Evolutionary conservation across 148 eudicot genomes (phyloP).

Genomic region (Spergularia bocconei): DNA sequence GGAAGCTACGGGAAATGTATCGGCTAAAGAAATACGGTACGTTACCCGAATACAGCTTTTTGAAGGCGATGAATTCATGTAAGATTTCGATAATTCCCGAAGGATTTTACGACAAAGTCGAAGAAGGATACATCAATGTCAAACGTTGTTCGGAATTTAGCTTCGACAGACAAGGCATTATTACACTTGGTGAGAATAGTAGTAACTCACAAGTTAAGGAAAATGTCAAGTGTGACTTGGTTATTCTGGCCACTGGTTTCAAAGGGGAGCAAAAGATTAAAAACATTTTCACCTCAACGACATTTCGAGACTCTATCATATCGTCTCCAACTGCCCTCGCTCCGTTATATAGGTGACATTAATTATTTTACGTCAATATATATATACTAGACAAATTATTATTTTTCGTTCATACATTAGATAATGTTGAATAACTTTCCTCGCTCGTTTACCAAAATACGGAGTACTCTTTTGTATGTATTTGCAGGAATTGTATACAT

Average conservation of each 20-base stretch:
- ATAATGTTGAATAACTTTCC: too few species aligned
- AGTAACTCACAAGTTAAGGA: background rate
- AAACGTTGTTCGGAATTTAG: conserved; percentile 39
- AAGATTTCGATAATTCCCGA: conserved; percentile 32
- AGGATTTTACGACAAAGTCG: conserved; percentile 51
- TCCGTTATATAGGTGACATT: conserved; percentile 41
- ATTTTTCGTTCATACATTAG: too few species aligned
- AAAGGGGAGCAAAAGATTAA: conserved; percentile 47
- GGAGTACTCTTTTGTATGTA: too few species aligned
- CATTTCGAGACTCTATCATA: conserved; percentile 28
- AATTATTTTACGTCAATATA: too few species aligned
- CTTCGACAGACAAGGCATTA: conserved; percentile 49
- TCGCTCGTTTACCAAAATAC: too few species aligned
- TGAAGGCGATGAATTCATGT: conserved; percentile 47
- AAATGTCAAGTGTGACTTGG: conserved; percentile 42
- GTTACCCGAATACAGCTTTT: conserved; percentile 53
- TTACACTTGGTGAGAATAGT: conserved; percentile 31
- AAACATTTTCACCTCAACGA: conserved; percentile 37
- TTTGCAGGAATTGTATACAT: conserved; percentile 59
- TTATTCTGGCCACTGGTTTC: conserved; percentile 71
- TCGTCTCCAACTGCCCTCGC: conserved; percentile 29
- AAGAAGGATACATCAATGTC: conserved; percentile 55
- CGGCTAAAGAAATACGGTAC: conserved; percentile 37
- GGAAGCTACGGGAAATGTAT: conserved; percentile 39
- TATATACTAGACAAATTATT: too few species aligned